Evolutionary conservation across 306 rosid species (phyloP), one percentile per base, ranked within the genome.

Genomic region (Citrullus mucosospermus): DNA sequence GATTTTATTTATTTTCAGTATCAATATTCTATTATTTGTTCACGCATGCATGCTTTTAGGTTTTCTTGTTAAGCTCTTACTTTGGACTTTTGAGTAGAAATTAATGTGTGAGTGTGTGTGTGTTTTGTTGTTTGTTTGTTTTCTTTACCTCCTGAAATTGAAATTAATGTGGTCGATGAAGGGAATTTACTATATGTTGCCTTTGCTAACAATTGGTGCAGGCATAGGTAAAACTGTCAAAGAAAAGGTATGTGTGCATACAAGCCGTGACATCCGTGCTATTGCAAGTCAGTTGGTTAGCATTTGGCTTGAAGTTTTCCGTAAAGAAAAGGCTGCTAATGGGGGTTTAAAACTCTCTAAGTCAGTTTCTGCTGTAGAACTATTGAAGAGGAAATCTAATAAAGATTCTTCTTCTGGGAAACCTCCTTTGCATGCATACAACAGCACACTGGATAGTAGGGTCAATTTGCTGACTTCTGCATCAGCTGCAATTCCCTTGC

Each of bases 231-330:
- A 91, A 87, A 96, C 99, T 3, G 93, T 96, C 81, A 93, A 87
- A 89, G 99, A 96, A 86, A 96, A 96, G 86, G 99, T 96, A 81
- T 96, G 99, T 86, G 97, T 96, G 46, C 99, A 96, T 85, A 96
- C 99, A 41, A 96, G 99, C 89, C 99, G 99, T 79, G 99, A 96
- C 79, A 96, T 96, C 82, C 98, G 99, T 59, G 93, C 97, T 82
- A 89, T 96, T 84, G 99, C 98, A 72, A 96, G 98, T 84, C 99
- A 93, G 83, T 88, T 96, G 83, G 99, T 96, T 83, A 93, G 87
- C 67, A 93, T 93, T 71, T 96, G 99, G 99, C 99, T 96, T 80
- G 98, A 93, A 86, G 87, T 96, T 78, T 96, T 96, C 80, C 99
- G 99, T 81, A 93, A 93, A 85, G 94, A 88, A 85, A 96, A 96